These are phyloP conservation scores for Backusella psychrophila DNA, from an alignment of 192 early-diverging fungal genomes.

Conservation along the genomic window DNA sequence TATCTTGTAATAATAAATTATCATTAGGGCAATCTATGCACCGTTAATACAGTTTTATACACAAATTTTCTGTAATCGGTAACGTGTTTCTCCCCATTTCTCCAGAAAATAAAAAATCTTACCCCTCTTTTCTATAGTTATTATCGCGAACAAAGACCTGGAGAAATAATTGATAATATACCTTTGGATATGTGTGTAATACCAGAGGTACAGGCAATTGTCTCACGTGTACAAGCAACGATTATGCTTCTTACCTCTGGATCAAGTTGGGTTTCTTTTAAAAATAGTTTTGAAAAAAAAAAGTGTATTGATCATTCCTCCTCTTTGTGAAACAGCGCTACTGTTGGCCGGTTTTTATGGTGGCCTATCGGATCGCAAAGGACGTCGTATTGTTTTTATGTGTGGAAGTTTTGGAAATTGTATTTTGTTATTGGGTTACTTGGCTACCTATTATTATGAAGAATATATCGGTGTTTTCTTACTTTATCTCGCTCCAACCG, in stretches of 20 bases:
- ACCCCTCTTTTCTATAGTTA: not conserved
- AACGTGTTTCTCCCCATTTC: not conserved
- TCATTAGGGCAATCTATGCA: conserved; percentile 13
- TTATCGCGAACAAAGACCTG: not conserved
- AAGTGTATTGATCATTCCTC: not conserved
- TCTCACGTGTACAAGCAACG: conserved; percentile 17
- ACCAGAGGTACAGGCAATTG: conserved; percentile 30
- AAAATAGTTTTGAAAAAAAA: not conserved
- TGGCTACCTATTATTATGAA: not conserved
- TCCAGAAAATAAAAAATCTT: not conserved
- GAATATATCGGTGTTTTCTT: conserved; percentile 14
- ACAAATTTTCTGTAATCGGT: conserved; percentile 25
- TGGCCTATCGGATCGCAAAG: conserved; percentile 27
- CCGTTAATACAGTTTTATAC: conserved; percentile 21
- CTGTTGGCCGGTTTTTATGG: conserved; percentile 27
- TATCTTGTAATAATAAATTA: not conserved
- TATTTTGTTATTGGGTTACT: conserved; percentile 11
- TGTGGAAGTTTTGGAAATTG: conserved; percentile 12
- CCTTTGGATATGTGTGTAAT: conserved; percentile 28
- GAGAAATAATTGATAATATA: conserved; percentile 7
- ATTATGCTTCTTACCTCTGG: conserved; percentile 11
- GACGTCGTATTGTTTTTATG: conserved; percentile 17
- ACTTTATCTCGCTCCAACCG: conserved; percentile 23
- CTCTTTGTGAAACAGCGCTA: conserved; percentile 7
- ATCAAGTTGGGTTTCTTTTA: not conserved